phyloP scores from a whole-genome alignment of 768 basidiomycete species.

The Pisolithus microcarpus region DNA sequence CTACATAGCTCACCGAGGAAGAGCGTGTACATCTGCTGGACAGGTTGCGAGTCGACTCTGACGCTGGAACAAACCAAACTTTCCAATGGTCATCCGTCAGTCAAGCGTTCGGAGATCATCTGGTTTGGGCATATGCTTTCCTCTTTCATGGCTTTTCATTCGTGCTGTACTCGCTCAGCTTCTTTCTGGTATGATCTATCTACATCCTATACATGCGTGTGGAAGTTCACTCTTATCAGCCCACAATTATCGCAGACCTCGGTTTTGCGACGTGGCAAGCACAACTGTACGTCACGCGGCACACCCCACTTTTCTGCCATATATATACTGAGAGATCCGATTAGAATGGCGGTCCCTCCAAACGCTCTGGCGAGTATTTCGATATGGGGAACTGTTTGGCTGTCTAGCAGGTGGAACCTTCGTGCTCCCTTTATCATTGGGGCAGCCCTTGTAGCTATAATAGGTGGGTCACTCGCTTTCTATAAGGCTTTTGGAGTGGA shows the following conservation, averaged over 20 bases:
- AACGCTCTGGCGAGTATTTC: conserved; percentile 44
- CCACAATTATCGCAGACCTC: conserved; percentile 48
- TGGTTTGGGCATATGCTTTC: conserved; percentile 54
- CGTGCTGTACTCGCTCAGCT: conserved; percentile 48
- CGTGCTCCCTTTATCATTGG: conserved; percentile 50
- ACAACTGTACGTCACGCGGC: conserved; percentile 37
- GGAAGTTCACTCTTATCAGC: conserved; percentile 26
- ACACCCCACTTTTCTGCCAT: not conserved
- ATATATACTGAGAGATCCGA: not conserved
- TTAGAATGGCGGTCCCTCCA: conserved; percentile 54
- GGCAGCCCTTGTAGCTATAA: conserved; percentile 41
- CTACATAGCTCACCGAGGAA: conserved; percentile 39
- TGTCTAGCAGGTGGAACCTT: conserved; percentile 38
- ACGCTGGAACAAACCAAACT: conserved; percentile 44
- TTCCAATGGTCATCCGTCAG: conserved; percentile 54
- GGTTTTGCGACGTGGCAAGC: conserved; percentile 39
- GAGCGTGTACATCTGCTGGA: conserved; percentile 46
- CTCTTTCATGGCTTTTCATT: conserved; percentile 59
- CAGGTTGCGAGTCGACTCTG: conserved; percentile 46
- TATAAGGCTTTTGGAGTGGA: not conserved
- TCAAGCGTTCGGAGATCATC: conserved; percentile 50
- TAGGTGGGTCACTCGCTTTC: conserved; percentile 31
- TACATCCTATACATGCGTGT: not conserved
- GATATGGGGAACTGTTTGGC: conserved; percentile 45
- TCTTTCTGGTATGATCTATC: conserved; percentile 39